Evolutionary conservation across 306 rosid species (phyloP), one percentile per base, ranked within the genome.

Genomic region (Vigna nakashimae): DNA sequence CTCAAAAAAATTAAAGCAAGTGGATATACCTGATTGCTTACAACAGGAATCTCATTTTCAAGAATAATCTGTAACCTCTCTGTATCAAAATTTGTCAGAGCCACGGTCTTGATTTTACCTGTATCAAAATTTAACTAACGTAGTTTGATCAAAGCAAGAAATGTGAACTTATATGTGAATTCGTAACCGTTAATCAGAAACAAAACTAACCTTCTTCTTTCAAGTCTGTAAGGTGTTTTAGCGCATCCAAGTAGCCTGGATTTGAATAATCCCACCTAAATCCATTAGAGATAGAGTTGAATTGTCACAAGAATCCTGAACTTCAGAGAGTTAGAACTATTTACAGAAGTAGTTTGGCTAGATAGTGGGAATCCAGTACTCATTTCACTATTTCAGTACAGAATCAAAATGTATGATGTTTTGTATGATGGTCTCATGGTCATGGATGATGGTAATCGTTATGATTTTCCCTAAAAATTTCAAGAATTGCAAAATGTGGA

Each of bases 261-360:
- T 91, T 95, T 56, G 99, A 82, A 77, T 92, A 95, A 78, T 91
- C 97, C 98, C 98, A 92, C 98, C 98, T 95, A 84, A 79, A 83
- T 77, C 73, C 71, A 59, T 65, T 7, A 82, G 59, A 88, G 83
- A 71, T 51, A 38, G n/a, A 69, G 74, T 40, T 49, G 76, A 55
- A 74, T 26, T 58, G 20, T 76, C 56, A 84, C 20, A 49, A 26
- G 43, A 67, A 45, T 26, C 53, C 48, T 42, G 60, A 68, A 50
- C 64, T 57, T 56, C 22, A 51, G 49, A 58, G 20, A 36, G 51
- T 56, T 12, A 40, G 30, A 78, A 63, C 18, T 53, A 67, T 45
- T 73, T 73, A 42, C 63, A 71, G 59, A 6, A 65, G 70, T 42
- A 80, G 63, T 20, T 76, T 75, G 50, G 34, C 32, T 7, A 66